Percentiles rank a stretch among this genome's conserved stretches.
Conservation (phyloP, 1,284 basidiomycete genomes). For the Irpex sp. region DNA sequence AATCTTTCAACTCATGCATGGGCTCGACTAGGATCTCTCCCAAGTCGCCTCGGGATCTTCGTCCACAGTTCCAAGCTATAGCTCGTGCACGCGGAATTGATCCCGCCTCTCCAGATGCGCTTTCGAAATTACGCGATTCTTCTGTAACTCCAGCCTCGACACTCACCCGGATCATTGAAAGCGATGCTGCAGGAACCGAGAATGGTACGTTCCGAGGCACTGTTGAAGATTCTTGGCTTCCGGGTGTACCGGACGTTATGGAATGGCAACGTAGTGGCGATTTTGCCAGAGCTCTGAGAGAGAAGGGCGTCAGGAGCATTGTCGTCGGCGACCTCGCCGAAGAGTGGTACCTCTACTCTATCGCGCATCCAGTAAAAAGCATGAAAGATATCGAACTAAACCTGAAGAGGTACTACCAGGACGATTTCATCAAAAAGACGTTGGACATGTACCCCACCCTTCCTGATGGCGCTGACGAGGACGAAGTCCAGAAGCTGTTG, state of each 20-base stretch:
- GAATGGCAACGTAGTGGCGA: constrained; percentile 62
- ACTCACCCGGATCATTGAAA: constrained; percentile 57
- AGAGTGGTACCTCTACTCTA: constrained; percentile 75
- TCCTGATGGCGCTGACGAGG: constrained; percentile 32
- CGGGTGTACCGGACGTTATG: constrained; percentile 51
- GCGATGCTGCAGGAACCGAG: constrained; percentile 42
- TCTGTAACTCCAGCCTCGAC: constrained; percentile 39
- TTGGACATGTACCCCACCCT: constrained; percentile 40
- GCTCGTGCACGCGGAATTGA: constrained; percentile 54
- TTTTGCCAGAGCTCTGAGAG: constrained; percentile 49
- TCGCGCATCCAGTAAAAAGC: constrained; percentile 53
- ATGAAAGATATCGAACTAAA: constrained; percentile 51
- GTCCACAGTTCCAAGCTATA: constrained; percentile 59
- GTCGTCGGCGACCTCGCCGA: constrained; percentile 67
- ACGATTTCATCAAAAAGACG: constrained; percentile 41
- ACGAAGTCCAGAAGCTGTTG: constrained; percentile 43
- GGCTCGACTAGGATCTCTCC: constrained; percentile 37
- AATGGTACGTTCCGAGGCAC: constrained; percentile 69
- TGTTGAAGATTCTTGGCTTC: constrained; percentile 54
- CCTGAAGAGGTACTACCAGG: constrained; percentile 59
- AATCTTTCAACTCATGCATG: constrained; percentile 13
- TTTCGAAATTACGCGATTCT: constrained; percentile 49
- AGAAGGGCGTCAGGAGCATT: constrained; percentile 58
- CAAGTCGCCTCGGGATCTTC: constrained; percentile 53
- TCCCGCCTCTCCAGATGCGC: constrained; percentile 41